Base-by-base conservation (phyloP, 2,329 filamentous ascomycete genomes). In the Aureobasidium namibiae region DNA sequence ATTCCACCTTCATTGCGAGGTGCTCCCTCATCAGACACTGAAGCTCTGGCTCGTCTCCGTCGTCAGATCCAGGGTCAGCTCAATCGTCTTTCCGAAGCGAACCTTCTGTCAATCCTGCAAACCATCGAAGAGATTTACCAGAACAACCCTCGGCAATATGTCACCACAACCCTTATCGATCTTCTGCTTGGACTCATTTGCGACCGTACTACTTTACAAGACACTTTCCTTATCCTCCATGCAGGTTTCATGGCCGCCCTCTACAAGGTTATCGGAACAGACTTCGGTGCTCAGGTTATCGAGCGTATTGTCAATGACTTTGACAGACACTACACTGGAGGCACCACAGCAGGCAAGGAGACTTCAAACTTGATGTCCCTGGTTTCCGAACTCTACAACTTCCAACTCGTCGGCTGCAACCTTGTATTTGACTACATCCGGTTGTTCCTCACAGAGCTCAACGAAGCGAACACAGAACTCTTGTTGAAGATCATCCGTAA, bases 351-450 rank as follows among this genome's bases (percentile, higher is more conserved):
- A n/a, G 45, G 67, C 1, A 91, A 91, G 69, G 81, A 86, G 59
- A 78, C 82, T 1, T 80, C 86, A 9, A 96, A 99, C 70, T 73
- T 96, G 44, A 81, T 96, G 31, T 88, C 89, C 1, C 81, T 97
- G 31, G 76, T 97, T 14, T 85, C 92, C 0, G 86, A 96, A 68
- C 79, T 97, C 39, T 99, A 97, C 74, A 92, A 90, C 52, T 95
- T 99, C 69, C 89, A 95, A 67, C 84, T 96, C 23, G 81, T 96
- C 45, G 86, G 88, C 41, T 87, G 87, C 67, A 87, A 85, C 54
- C 80, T 99, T 29, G 80, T 97, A 26, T 97, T 96, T 68, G 94
- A 97, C 72, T 94, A 95, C 68, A 85, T 97, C 69, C 86, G 89
- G 31, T 77, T 89, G 42, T 86, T 96, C 54, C 76, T 97, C 14